phyloP scores from a whole-genome alignment of 208 protist genomes.

The Leptomonas pyrrhocoris region DNA sequence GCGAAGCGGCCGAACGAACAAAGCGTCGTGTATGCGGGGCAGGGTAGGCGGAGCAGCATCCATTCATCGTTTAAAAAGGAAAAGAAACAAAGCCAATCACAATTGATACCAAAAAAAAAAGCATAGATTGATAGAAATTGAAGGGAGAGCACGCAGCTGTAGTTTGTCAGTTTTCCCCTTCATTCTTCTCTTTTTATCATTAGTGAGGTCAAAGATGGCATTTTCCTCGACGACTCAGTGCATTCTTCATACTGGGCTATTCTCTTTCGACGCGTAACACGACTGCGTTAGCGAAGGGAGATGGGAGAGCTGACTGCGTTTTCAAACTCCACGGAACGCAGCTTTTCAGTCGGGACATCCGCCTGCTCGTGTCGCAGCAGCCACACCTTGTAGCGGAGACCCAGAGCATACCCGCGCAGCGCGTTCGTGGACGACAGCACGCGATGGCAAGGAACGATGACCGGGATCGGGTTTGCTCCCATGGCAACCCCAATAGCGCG shows the following conservation, averaged over 20 bases:
- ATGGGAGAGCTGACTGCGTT: constrained; percentile 25
- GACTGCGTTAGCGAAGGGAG: constrained; percentile 17
- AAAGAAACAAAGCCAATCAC: too few relatives aligned
- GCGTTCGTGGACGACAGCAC: constrained; percentile 54
- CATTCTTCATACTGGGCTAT: too few relatives aligned
- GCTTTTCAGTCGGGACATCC: constrained; percentile 29
- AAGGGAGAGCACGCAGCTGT: too few relatives aligned
- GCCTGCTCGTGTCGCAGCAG: constrained; percentile 70
- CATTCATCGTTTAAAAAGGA: too few relatives aligned
- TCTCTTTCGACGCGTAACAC: neutral
- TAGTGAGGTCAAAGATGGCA: neutral
- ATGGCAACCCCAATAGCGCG: constrained; percentile 73
- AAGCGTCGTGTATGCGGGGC: too few relatives aligned
- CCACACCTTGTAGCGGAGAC: constrained; percentile 69
- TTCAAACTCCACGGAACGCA: constrained; percentile 36
- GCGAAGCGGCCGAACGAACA: too few relatives aligned
- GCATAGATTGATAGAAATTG: neutral
- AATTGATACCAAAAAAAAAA: neutral
- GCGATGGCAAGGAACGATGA: constrained; percentile 80
- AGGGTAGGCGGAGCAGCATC: too few relatives aligned
- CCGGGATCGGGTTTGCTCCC: constrained; percentile 56
- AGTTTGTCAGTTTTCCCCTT: too few relatives aligned
- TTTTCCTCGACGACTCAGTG: neutral
- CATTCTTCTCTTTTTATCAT: too few relatives aligned
- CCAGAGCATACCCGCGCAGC: constrained; percentile 64